Evolutionary conservation across 202 grass and related monocot genomes (phyloP).

Genomic region (Zizania palustris): DNA sequence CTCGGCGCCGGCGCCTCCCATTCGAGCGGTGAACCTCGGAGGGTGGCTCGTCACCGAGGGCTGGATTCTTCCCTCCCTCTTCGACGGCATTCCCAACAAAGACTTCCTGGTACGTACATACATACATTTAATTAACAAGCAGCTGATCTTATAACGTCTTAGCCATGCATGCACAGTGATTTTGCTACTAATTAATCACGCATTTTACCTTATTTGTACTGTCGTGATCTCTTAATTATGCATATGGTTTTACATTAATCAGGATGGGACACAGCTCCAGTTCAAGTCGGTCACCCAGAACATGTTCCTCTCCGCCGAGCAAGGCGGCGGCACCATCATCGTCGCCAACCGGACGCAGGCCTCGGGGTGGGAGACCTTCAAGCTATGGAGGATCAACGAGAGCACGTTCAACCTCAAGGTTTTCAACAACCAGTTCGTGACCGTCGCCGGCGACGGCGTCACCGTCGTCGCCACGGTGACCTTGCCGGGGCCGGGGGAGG

Average conservation of each 20-base stretch:
- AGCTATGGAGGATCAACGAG: background rate
- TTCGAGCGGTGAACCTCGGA: background rate
- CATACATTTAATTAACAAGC: too few species aligned
- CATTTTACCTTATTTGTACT: too few species aligned
- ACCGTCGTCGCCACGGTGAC: background rate
- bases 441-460: background rate
- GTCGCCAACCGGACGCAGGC: background rate
- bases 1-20: background rate
- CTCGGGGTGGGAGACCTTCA: background rate
- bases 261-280: background rate
- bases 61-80: background rate
- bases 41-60: background rate
- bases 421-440: background rate
- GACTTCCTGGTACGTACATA: background rate
- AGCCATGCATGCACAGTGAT: too few species aligned
- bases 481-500: background rate
- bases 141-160: too few species aligned
- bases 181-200: too few species aligned
- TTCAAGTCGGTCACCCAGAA: background rate
- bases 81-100: background rate
- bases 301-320: background rate
- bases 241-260: too few species aligned
- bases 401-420: background rate
- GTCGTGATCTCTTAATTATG: too few species aligned
- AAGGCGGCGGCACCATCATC: background rate